Conservation (phyloP, 306 rosid genomes). For the Sechiopsis laciniata region DNA sequence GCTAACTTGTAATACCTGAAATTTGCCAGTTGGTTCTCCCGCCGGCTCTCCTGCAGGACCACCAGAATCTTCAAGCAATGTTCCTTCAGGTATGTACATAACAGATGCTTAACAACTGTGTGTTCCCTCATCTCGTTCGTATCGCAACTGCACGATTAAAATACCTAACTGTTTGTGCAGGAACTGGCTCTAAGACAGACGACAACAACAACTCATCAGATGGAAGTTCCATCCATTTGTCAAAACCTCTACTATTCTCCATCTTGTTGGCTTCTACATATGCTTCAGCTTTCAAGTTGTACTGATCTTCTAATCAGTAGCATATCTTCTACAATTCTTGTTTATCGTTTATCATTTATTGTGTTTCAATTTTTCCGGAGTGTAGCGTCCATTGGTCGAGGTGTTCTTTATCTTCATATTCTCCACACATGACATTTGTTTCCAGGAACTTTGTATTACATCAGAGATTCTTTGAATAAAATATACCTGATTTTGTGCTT, state of each 20-base stretch:
- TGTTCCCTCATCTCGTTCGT: too few relatives aligned
- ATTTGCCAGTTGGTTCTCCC: constrained; percentile 47
- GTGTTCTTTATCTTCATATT: neutral
- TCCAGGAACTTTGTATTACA: constrained; percentile 12
- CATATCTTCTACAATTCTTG: neutral
- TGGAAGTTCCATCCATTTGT: constrained; percentile 45
- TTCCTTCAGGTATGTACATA: constrained; percentile 48
- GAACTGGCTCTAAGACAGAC: constrained; percentile 52
- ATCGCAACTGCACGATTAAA: too few relatives aligned
- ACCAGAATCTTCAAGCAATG: constrained; percentile 43
- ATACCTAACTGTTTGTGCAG: constrained; percentile 30
- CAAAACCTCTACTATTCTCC: constrained; percentile 41
- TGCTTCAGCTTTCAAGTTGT: constrained; percentile 32
- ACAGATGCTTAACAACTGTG: neutral
- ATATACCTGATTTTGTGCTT: neutral
- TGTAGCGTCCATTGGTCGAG: constrained; percentile 6
- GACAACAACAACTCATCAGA: constrained; percentile 35
- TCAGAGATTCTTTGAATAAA: constrained; percentile 21
- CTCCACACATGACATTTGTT: neutral
- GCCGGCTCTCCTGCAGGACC: constrained; percentile 60
- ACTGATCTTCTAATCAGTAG: constrained; percentile 27
- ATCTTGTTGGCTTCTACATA: constrained; percentile 42
- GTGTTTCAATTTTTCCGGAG: neutral
- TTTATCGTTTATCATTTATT: constrained; percentile 7
- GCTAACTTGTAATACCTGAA: constrained; percentile 22